Base-by-base conservation (phyloP, 805 yeast genomes). In the Lipomyces oligophaga region DNA sequence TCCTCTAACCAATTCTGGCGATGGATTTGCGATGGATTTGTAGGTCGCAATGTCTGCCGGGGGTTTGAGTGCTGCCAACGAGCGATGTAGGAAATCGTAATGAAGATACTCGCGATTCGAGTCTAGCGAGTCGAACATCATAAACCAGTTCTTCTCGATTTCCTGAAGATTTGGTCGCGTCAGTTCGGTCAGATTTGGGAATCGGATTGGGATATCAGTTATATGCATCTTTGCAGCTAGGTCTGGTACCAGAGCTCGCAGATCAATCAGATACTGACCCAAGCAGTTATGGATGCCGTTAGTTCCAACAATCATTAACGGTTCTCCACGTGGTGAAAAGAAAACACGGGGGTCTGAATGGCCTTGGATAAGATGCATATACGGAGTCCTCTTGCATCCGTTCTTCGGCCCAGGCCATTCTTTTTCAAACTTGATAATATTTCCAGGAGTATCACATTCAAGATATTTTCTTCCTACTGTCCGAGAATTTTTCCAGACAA, bases 301-400 rank as follows among this genome's bases (percentile, higher is more conserved):
- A 16, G 54, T 48, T 13, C 55, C 55, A n/a, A 43, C 49, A 11
- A 42, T 33, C 55, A 50, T 50, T 13, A 50, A 33, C 20, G 55
- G 55, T 34, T 50, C 55, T n/a, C 55, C 55, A 11, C 15, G 34
- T 15, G 52, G 54, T 15, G 48, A 47, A n/a, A 42, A 31, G 28
- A 49, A 36, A 11, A 48, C 41, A 11, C 55, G 45, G 5, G 55
- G 55, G 20, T 50, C 55, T 18, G 43, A 6, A 20, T 40, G 46
- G 13, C 53, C 53, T 15, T 28, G 47, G 18, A 6, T 11, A 25
- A 41, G 18, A 16, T 38, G 2, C 42, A 49, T n/a, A 19, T 20
- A 39, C 24, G 44, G 36, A 18, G 20, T 7, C 11, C 18, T 6
- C 5, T 3, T n/a, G 38, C 52, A 47, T 6, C 7, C 13, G 8